Evolutionary conservation across 73 alveolate species (phyloP), one percentile per base, ranked within the genome.

Genomic region (Durusdinium trenchii): DNA sequence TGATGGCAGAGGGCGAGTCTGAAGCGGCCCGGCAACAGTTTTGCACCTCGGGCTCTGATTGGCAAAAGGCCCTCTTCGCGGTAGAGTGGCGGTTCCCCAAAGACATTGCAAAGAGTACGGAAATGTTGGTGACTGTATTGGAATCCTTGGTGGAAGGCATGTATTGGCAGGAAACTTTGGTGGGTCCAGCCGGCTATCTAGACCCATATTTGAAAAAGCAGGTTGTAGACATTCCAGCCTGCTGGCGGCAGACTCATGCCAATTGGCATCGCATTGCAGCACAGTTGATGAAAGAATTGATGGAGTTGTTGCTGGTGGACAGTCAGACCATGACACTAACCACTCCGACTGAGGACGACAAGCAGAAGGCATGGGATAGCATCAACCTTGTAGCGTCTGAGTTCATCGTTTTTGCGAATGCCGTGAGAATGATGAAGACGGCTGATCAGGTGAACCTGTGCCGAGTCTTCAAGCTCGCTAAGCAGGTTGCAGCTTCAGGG

Each of bases 161-260:
- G 92, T 82, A 42, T 32, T 82, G 92, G 92, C 92, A 82, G n/a
- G 92, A 82, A 48, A 82, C 92, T 57, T 35, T 82, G 47, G 92
- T 82, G 3, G 69, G 92, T 32, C 92, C 92, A 14, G 16, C 45
- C 3, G 86, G 73, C 42, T 89, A 89, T 28, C 20, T 90, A 86
- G 73, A 90, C 36, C 96, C 96, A 2, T 90, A 35, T 54, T 51
- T 90, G 51, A 6, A 82, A 5, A 78, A 43, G 42, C 60, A 35
- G 40, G 87, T 89, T n/a, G 96, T 89, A 62, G 67, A 90, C 86
- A 73, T 90, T 48, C 7, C 75, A 7, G 71, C 75, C 40, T 90
- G 96, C 75, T 90, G 96, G 96, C 96, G 96, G 35, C 96, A 90
- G 86, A 90, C 96, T 51, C 95, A 87, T n/a, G 95, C 84, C 85